Base-by-base conservation (phyloP, 1,284 basidiomycete species). In the Golubevia sp. region DNA sequence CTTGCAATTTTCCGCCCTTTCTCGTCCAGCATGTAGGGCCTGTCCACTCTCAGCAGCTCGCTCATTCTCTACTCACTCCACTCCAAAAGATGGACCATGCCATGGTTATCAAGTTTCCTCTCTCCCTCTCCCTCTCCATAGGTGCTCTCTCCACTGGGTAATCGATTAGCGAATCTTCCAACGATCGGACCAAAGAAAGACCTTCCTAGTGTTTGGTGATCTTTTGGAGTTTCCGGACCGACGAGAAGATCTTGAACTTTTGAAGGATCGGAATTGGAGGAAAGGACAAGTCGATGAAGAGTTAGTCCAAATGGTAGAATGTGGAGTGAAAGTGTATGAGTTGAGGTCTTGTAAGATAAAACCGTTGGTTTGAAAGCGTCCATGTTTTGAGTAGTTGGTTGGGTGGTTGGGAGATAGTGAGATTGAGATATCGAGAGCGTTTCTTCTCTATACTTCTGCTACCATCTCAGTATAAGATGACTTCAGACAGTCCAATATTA, bases 91-190 rank as follows among this genome's bases (percentile, higher is more conserved):
- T 63, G 23, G 48, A 74, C 59, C 11, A 54, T 24, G 7, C 56
- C 55, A 7, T 55, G 49, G 20, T 62, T 55, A n/a, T n/a, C n/a
- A n/a, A n/a, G n/a, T n/a, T n/a, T n/a, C n/a, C n/a, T n/a, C n/a
- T n/a, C n/a, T n/a, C 70, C 70, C n/a, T 67, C 64, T 26, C 64
- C 63, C 38, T 63, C 62, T 24, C 51, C 59, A 64, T 62, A 67
- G 20, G 70, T 38, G 55, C 58, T 24, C 55, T 64, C 59, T 38
- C 77, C 77, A 0, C 71, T 71, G 2, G 71, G 75, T n/a, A 81
- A 66, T 18, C 78, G 71, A 56, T 81, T 81, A 30, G 73, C 77
- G 38, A 71, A 81, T 18, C 77, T 71, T 3, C 78, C 78, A 24
- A 81, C 66, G 61, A 81, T 61, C 21, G 75, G 74, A 25, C 78